Percentiles rank a stretch among this genome's conserved stretches.
These are phyloP conservation scores for Acrocalymma vagum DNA, from an alignment of 2,329 filamentous ascomycete genomes.

Conservation along the genomic window DNA sequence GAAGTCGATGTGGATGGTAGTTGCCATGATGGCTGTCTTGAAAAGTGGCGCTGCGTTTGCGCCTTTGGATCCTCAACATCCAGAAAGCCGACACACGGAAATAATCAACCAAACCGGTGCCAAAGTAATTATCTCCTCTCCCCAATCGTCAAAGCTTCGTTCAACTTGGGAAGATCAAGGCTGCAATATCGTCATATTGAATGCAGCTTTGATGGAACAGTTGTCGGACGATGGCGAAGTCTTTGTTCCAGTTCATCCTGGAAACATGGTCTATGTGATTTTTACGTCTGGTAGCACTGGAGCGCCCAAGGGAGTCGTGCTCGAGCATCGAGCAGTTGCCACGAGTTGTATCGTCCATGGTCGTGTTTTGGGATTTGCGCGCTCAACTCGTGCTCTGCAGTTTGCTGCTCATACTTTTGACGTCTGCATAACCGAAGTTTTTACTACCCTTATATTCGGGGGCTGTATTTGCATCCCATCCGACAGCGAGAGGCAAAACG, in stretches of 20 bases:
- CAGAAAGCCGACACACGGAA: conserved; percentile 1
- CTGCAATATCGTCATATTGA: too few species aligned
- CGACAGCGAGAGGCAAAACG: conserved; percentile 58
- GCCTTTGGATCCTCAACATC: conserved; percentile 9
- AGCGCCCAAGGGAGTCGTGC: conserved; percentile 65
- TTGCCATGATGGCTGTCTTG: conserved; percentile 51
- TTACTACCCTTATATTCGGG: conserved; percentile 63
- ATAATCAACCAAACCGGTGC: conserved; percentile 6
- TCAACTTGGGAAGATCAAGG: too few species aligned
- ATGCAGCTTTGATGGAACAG: too few species aligned
- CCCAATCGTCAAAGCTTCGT: too few species aligned
- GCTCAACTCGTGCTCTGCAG: too few species aligned
- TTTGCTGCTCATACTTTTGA: conserved; percentile 67
- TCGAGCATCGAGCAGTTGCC: conserved; percentile 65
- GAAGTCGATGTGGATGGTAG: conserved; percentile 24
- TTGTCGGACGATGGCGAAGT: neutral
- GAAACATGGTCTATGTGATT: conserved; percentile 65
- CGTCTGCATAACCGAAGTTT: conserved; percentile 61
- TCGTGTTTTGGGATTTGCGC: too few species aligned
- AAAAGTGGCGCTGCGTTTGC: conserved; percentile 53
- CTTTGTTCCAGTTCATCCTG: conserved; percentile 51
- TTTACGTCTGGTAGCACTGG: conserved; percentile 56
- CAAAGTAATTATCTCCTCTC: too few species aligned
- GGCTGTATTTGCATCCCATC: conserved; percentile 63
- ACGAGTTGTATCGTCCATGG: neutral